Conservation (phyloP, 495 filamentous ascomycete species). For the Cercophora samala region DNA sequence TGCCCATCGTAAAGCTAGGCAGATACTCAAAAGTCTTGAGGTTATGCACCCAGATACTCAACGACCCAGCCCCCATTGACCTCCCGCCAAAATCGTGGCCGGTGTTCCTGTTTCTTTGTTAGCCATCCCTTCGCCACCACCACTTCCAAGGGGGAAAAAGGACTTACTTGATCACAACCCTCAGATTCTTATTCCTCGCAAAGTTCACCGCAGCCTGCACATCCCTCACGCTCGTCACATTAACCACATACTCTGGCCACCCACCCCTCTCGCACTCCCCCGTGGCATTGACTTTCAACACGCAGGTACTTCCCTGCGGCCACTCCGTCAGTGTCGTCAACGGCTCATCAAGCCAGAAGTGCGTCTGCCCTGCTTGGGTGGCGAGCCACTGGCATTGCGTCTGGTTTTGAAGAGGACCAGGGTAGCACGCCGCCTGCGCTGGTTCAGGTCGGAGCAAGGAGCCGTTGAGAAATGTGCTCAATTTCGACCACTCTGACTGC, state of each 20-base stretch:
- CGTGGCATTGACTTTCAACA: conserved; percentile 17
- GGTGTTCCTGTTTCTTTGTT: conserved; percentile 53
- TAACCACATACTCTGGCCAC: conserved; percentile 58
- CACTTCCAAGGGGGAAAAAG: not conserved
- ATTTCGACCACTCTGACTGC: conserved; percentile 2
- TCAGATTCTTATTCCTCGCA: conserved; percentile 55
- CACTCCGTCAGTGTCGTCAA: conserved; percentile 36
- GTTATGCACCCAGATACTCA: conserved; percentile 59
- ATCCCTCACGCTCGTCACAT: conserved; percentile 53
- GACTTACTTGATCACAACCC: conserved; percentile 63
- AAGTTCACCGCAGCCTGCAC: conserved; percentile 60
- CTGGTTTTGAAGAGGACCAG: conserved; percentile 43
- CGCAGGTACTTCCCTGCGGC: conserved; percentile 39
- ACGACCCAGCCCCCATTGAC: conserved; percentile 50
- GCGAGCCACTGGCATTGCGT: conserved; percentile 37
- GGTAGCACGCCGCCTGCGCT: conserved; percentile 52
- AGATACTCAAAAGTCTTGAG: conserved; percentile 47
- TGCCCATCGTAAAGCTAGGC: conserved; percentile 37
- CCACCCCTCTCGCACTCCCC: conserved; percentile 52
- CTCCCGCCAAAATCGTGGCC: conserved; percentile 65
- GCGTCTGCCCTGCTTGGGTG: conserved; percentile 22
- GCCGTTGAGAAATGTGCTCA: conserved; percentile 3
- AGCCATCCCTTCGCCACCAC: not conserved
- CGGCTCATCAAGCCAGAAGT: conserved; percentile 40
- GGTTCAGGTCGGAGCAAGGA: conserved; percentile 36